Conservation (phyloP, 371 early-diverging fungal species). For the Syncephalastrum sp. region DNA sequence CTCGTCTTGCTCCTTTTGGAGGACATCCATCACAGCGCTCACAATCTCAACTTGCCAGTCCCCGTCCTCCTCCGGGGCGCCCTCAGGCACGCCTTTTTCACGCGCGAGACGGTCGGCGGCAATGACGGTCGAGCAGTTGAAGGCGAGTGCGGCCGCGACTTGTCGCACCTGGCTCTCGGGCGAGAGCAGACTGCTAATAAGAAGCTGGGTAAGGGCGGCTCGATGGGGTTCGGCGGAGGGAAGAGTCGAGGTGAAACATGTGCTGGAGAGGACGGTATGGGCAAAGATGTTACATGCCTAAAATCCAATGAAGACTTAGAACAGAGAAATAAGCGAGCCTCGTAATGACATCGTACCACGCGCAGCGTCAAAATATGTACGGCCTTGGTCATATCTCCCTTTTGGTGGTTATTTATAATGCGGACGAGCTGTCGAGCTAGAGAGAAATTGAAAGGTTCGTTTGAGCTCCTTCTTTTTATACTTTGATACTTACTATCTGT, state of each 20-base stretch:
- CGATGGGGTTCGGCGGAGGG: slow-evolving; percentile 40
- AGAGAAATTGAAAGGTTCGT: too few relatives aligned
- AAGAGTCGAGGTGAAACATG: slow-evolving; percentile 53
- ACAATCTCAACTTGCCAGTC: slow-evolving; percentile 70
- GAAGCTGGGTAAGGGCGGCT: slow-evolving; percentile 52
- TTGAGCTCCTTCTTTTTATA: too few relatives aligned
- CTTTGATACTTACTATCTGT: slow-evolving; percentile 35
- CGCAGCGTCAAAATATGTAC: slow-evolving; percentile 55
- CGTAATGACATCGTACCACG: slow-evolving; percentile 24
- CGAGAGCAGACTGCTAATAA: slow-evolving; percentile 61
- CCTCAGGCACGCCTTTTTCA: slow-evolving; percentile 43
- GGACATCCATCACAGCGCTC: slow-evolving; percentile 61
- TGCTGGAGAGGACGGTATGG: slow-evolving; percentile 33
- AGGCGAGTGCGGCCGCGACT: slow-evolving; percentile 67
- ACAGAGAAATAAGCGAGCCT: neutral
- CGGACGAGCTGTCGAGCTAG: slow-evolving; percentile 17
- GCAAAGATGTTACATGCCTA: slow-evolving; percentile 65
- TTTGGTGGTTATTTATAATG: slow-evolving; percentile 11
- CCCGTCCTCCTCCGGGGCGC: slow-evolving; percentile 54
- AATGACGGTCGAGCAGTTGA: slow-evolving; percentile 58
- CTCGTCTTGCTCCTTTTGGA: slow-evolving; percentile 54
- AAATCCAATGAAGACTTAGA: neutral
- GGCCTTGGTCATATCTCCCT: slow-evolving; percentile 31
- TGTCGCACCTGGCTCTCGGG: slow-evolving; percentile 58
- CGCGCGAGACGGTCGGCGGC: slow-evolving; percentile 43